These are phyloP conservation scores for Gracilaria domingensis DNA, from an alignment of 23 red algal genomes.

Conservation along the genomic window DNA sequence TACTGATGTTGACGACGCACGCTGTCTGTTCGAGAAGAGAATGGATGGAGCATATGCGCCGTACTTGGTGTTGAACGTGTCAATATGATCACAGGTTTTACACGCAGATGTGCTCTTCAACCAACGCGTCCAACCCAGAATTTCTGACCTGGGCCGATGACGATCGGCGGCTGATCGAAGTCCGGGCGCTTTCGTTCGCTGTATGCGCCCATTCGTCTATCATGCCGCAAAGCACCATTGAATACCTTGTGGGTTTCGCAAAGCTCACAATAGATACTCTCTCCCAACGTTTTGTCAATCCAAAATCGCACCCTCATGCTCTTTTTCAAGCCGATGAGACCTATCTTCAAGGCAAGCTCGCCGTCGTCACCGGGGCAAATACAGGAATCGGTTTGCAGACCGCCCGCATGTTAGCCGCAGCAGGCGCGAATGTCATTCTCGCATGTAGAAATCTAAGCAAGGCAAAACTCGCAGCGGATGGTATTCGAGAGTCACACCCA, in stretches of 20 bases:
- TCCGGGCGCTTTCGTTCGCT: not conserved
- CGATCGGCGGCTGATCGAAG: no score
- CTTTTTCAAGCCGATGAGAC: constrained; percentile 29
- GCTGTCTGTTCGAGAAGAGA: no score
- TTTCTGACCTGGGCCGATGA: no score
- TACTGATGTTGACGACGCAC: no score
- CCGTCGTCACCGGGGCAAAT: constrained; percentile 93
- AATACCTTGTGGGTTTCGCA: constrained; percentile 42
- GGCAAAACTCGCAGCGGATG: constrained; percentile 43
- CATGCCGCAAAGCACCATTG: constrained; percentile 55
- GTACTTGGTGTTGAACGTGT: constrained; percentile 6
- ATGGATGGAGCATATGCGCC: no score
- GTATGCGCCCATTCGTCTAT: not conserved
- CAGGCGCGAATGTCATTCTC: constrained; percentile 77
- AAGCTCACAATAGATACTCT: constrained; percentile 54
- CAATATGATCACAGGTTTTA: not conserved
- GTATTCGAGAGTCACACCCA: constrained; percentile 26
- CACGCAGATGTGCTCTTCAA: no score
- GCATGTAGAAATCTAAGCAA: constrained; percentile 79
- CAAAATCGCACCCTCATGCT: not conserved
- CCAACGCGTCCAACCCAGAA: no score
- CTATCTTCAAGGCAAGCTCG: constrained; percentile 34
- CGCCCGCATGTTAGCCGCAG: constrained; percentile 57
- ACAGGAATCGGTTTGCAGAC: constrained; percentile 93
- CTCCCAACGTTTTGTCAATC: constrained; percentile 61